Evolutionary conservation across 1,284 basidiomycete species (phyloP).

Genomic region (Prillingera fragicola): DNA sequence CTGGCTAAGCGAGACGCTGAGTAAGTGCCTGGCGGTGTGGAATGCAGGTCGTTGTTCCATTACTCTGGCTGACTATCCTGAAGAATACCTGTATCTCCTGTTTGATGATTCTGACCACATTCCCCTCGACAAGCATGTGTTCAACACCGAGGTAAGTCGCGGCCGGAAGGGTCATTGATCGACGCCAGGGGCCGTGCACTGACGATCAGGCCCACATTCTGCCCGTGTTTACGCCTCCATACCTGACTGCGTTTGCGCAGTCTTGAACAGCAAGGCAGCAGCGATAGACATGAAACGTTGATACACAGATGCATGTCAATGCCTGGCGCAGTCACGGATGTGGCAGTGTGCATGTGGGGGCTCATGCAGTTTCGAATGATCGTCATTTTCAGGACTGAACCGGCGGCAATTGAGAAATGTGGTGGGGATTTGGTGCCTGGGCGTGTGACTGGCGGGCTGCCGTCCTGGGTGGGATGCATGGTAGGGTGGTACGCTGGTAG

Average conservation of each 20-base stretch:
- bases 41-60: neutral
- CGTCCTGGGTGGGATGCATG: no score
- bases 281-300: no score
- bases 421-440: no score
- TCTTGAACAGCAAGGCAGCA: conserved; percentile 17
- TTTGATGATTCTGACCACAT: conserved; percentile 71
- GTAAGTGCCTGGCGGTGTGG: conserved; percentile 27
- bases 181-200: neutral
- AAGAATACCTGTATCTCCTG: conserved; percentile 80
- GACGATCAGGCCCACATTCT: conserved; percentile 42
- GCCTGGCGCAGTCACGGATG: no score
- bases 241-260: conserved; percentile 35
- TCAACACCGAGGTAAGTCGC: conserved; percentile 79
- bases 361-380: no score
- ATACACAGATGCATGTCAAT: no score
- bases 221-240: conserved; percentile 44
- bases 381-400: no score
- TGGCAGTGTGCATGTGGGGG: no score
- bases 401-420: no score
- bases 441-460: no score
- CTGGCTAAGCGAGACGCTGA: conserved; percentile 86
- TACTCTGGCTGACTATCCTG: conserved; percentile 1
- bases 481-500: no score
- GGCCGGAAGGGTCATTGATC: neutral
- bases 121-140: conserved; percentile 75